A percentile compares a stretch with the other conserved stretches of the same genome.
These are phyloP conservation scores for Tricholoma terreum DNA, from an alignment of 768 basidiomycete species.

Conservation along the genomic window DNA sequence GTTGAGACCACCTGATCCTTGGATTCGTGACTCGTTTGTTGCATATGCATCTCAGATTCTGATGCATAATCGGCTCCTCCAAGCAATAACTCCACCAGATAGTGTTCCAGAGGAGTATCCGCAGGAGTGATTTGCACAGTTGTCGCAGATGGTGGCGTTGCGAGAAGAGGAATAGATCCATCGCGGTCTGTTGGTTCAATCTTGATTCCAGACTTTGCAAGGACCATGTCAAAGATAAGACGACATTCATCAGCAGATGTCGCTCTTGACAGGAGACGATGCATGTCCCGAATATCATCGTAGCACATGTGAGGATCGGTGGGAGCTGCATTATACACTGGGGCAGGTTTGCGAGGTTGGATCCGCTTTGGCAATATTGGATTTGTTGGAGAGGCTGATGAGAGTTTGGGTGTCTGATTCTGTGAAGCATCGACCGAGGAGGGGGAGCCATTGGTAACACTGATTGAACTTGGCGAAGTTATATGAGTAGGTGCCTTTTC, in stretches of 20 bases:
- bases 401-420: slow-evolving; percentile 2
- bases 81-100: slow-evolving; percentile 48
- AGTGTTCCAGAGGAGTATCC: slow-evolving; percentile 42
- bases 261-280: slow-evolving; percentile 61
- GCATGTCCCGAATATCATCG: slow-evolving; percentile 60
- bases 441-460: background rate
- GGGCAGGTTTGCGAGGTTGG: slow-evolving; percentile 16
- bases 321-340: slow-evolving; percentile 12
- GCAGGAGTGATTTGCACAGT: slow-evolving; percentile 9
- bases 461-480: background rate
- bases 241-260: slow-evolving; percentile 82
- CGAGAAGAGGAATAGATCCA: slow-evolving; percentile 32
- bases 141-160: slow-evolving; percentile 31
- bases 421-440: background rate
- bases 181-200: slow-evolving; percentile 28
- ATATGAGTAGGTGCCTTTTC: background rate
- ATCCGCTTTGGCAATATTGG: background rate
- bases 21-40: slow-evolving; percentile 7
- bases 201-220: slow-evolving; percentile 55
- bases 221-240: slow-evolving; percentile 78
- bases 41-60: slow-evolving; percentile 7
- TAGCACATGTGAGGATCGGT: slow-evolving; percentile 31
- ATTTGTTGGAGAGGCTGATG: slow-evolving; percentile 1
- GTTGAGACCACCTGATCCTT: background rate
- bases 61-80: slow-evolving; percentile 19